Evolutionary conservation across 75 land plant genomes (phyloP), one percentile per base, ranked within the genome.

Genomic region (Pinus albicaulis): DNA sequence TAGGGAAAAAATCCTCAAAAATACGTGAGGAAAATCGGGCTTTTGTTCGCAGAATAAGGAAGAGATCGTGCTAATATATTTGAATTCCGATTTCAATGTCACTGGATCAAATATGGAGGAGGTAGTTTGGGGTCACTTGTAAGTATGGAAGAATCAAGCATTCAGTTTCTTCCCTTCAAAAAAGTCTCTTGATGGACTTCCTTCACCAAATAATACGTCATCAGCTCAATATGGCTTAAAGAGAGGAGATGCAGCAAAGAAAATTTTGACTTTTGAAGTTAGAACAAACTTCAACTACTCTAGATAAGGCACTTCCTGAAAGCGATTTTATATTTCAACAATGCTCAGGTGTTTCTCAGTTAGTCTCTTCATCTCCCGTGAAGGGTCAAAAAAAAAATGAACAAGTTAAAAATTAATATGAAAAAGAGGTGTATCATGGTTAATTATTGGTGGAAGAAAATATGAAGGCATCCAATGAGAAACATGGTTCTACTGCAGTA

Each of bases 201-300:
- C 48, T 34, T 38, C 56, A 7, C 68, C n/a, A 0, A 72, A 57
- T 73, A 24, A 20, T 34, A 13, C 70, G 3, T 31, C 17, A 24
- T 56, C 73, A 20, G 58, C 60, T 48, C 56, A 44, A n/a, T 44
- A 28, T 56, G 38, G 7, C 31, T 26, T 44, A 23, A 14, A 57
- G 28, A 55, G 34, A 23, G 70, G 74, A 28, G 76, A 36, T 22
- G 19, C 19, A 1, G 73, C 71, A 3, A 86, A 79, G 77, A 74
- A 81, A 66, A 82, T 82, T 64, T 59, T 89, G 74, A 36, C 78
- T 3, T 56, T 68, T 59, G 86, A 84, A 59, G 65, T 19, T 31
- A 48, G n/a, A 68, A 16, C 14, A 28, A 20, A 17, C 52, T 4
- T 12, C 28, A 15, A 73, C 56, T 3, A 63, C 69, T 7, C 57